phyloP scores from a whole-genome alignment of 768 basidiomycete species.

The Sarcodon aspratus region DNA sequence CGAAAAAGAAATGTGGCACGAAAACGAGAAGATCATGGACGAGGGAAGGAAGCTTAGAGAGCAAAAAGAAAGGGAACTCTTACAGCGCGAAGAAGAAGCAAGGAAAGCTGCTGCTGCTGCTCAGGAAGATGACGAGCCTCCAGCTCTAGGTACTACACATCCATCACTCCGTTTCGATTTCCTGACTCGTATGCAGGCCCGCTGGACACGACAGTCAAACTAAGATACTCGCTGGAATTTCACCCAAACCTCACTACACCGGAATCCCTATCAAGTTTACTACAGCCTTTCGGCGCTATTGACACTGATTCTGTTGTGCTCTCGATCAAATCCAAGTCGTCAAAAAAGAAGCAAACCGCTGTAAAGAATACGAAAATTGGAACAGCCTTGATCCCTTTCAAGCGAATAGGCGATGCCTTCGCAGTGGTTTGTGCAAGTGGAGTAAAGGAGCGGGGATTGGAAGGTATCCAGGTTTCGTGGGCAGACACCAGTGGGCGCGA shows the following conservation, averaged over 20 bases:
- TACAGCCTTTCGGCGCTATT: conserved; percentile 49
- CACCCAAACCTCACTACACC: conserved; percentile 47
- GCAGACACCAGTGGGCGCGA: conserved; percentile 50
- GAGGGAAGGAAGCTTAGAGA: conserved; percentile 60
- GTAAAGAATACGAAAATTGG: conserved; percentile 53
- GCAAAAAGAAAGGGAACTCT: conserved; percentile 46
- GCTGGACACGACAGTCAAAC: conserved; percentile 63
- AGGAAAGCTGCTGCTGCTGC: conserved; percentile 20
- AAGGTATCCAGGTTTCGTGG: conserved; percentile 63
- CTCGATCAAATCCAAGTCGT: conserved; percentile 40
- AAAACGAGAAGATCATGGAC: conserved; percentile 66
- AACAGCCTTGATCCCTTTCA: conserved; percentile 67
- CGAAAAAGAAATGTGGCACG: conserved; percentile 38
- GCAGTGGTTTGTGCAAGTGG: conserved; percentile 58
- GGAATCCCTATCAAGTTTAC: conserved; percentile 34
- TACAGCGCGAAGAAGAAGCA: conserved; percentile 30
- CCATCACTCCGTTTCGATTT: not conserved
- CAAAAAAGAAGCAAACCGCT: conserved; percentile 30
- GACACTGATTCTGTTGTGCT: conserved; percentile 60
- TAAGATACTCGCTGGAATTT: conserved; percentile 54
- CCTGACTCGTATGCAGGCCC: conserved; percentile 26
- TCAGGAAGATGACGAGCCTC: conserved; percentile 34
- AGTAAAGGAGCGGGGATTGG: conserved; percentile 36
- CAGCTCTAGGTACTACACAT: conserved; percentile 32
- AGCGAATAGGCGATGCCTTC: conserved; percentile 66